Conservation (phyloP, 2,329 filamentous ascomycete species). For the Teratosphaeria nubilosa region DNA sequence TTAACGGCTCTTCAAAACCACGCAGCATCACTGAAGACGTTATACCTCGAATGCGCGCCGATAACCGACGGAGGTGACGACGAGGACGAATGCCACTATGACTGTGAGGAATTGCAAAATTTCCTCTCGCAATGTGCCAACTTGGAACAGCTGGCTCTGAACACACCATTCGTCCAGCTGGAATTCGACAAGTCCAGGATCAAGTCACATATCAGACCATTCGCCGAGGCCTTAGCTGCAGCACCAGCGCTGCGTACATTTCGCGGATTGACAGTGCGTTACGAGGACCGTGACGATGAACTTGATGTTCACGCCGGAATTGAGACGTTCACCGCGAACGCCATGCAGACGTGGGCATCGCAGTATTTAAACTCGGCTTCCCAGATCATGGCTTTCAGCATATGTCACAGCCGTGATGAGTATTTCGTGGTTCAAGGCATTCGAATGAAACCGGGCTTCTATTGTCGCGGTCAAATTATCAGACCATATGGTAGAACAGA, state of each 20-base stretch:
- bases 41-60: background rate
- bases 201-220: background rate
- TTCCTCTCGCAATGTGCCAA: background rate
- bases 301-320: background rate
- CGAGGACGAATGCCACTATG: background rate
- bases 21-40: background rate
- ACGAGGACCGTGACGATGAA: background rate
- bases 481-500: background rate
- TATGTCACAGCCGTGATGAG: background rate
- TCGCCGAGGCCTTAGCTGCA: background rate
- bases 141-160: background rate
- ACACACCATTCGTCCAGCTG: background rate
- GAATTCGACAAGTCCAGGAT: background rate
- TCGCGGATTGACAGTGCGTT: background rate
- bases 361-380: background rate
- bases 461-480: background rate
- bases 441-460: background rate
- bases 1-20: background rate
- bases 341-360: background rate
- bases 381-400: background rate
- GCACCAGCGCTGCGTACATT: background rate
- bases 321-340: background rate
- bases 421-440: background rate
- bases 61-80: background rate
- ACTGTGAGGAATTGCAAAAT: background rate